Base-by-base conservation (phyloP, 2,329 filamentous ascomycete species). In the Elsinoe fawcettii region DNA sequence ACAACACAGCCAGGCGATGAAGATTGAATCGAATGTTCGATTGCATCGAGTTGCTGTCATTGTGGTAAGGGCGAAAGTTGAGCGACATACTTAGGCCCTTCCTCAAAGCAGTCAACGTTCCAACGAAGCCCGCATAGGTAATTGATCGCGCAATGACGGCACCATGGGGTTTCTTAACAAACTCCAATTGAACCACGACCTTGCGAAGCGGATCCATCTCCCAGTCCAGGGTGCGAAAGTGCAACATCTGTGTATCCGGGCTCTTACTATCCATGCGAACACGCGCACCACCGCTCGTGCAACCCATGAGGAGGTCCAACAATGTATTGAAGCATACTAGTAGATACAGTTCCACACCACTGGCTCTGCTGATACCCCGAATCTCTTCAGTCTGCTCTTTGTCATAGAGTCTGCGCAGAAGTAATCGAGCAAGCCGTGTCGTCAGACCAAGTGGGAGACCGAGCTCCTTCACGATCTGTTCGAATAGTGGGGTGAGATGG, bases 261-360 rank as follows among this genome's bases (percentile, higher is more conserved):
- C 55, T 49, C 2, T 62, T 61, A 9, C 55, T 60, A 20, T 64
- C 65, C 49, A 53, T 53, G 30, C 62, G 59, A 7, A 71, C 65
- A 32, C 66, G 60, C 5, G 71, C 70, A 14, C 74, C 80, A 20
- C 80, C 80, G 60, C 80, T 84, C 1, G 83, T 86, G 65, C 84
- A 87, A 2, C 83, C 84, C 69, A 87, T 77, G 34, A 87, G 71
- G 4, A 80, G 69, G 63, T 87, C 84, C 1, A 87, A 72, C 1
- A 86, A 68, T 1, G 81, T 80, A 62, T 87, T 87, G 62, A 85
- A 77, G 2, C 77, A 77, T 2, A 87, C 77, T 0, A 87, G 71
- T 0, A 86, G 68, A 61, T 83, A 81, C 66, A 86, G 71, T 1
- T 79, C 73, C 2, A 86, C 71, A 0, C 74, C 77, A 0, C 75